These are phyloP conservation scores for Candida caryicola DNA, from an alignment of 805 yeast species.

Conservation along the genomic window DNA sequence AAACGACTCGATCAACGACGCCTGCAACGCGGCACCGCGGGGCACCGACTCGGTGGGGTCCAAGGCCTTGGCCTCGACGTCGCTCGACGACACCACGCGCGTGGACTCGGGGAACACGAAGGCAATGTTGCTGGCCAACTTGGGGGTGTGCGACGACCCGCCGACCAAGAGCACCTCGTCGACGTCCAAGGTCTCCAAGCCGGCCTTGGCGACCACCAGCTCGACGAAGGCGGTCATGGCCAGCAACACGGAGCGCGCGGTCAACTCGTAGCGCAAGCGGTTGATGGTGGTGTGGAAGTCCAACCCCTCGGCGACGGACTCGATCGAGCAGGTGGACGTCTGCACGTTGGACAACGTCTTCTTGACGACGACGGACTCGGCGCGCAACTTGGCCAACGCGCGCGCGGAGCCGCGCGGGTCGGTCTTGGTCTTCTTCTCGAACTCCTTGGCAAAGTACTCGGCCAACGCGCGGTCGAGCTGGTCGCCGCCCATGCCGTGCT, in stretches of 20 bases:
- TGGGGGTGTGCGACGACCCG: constrained; percentile 91
- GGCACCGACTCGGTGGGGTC: constrained; percentile 88
- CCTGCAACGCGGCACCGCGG: constrained; percentile 97
- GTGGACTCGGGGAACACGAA: constrained; percentile 79
- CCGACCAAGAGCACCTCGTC: constrained; percentile 92
- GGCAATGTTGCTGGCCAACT: constrained; percentile 73
- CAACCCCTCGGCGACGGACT: constrained; percentile 88
- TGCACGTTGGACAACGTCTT: constrained; percentile 89
- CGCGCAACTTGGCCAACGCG: constrained; percentile 83
- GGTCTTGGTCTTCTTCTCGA: constrained; percentile 79
- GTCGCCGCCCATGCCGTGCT: constrained; percentile 82
- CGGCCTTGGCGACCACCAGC: constrained; percentile 74
- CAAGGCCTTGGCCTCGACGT: constrained; percentile 66
- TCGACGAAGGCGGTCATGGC: constrained; percentile 77
- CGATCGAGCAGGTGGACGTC: constrained; percentile 88
- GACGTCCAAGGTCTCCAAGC: constrained; percentile 77
- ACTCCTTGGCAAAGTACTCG: constrained; percentile 88
- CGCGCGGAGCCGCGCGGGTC: constrained; percentile 80
- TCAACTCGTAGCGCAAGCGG: constrained; percentile 89
- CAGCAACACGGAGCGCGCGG: constrained; percentile 73
- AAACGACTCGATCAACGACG: constrained; percentile 76
- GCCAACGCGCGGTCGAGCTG: constrained; percentile 75
- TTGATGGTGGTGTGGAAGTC: constrained; percentile 92
- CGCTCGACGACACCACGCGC: constrained; percentile 51
- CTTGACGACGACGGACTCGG: constrained; percentile 79